Percentiles rank a stretch among this genome's conserved stretches.
phyloP scores from a whole-genome alignment of 306 rosid genomes.

The Hippophae gyantsensis region DNA sequence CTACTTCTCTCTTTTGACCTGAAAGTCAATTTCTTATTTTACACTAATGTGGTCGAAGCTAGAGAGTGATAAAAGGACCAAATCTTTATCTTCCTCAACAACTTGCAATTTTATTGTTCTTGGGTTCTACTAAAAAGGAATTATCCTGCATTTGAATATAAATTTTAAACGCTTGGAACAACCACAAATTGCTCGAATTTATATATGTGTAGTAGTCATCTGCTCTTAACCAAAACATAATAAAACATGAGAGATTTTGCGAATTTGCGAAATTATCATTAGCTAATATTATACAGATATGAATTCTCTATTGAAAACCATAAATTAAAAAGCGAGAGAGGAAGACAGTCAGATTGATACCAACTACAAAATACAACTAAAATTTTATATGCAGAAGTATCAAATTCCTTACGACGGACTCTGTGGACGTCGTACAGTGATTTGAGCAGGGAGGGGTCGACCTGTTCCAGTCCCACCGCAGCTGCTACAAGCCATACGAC shows the following conservation, averaged over 20 bases:
- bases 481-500: conserved; percentile 62
- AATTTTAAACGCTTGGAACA: too few species aligned
- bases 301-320: neutral
- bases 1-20: neutral
- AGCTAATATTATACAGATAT: conserved; percentile 17
- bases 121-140: too few species aligned
- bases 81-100: too few species aligned
- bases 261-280: conserved; percentile 17
- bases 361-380: neutral
- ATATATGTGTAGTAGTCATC: too few species aligned
- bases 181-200: too few species aligned
- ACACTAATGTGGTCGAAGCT: too few species aligned
- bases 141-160: too few species aligned
- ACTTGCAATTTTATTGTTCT: too few species aligned
- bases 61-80: too few species aligned
- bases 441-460: conserved; percentile 60
- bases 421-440: conserved; percentile 39
- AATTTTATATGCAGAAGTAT: conserved; percentile 2
- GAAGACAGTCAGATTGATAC: neutral
- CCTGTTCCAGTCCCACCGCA: conserved; percentile 91
- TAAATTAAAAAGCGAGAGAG: neutral
- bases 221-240: too few species aligned
- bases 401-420: conserved; percentile 31
- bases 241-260: too few species aligned
- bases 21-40: neutral